Evolutionary conservation across 2,329 filamentous ascomycete genomes (phyloP), one percentile per base, ranked within the genome.

Genomic region (Cladobotryum mycophilum): DNA sequence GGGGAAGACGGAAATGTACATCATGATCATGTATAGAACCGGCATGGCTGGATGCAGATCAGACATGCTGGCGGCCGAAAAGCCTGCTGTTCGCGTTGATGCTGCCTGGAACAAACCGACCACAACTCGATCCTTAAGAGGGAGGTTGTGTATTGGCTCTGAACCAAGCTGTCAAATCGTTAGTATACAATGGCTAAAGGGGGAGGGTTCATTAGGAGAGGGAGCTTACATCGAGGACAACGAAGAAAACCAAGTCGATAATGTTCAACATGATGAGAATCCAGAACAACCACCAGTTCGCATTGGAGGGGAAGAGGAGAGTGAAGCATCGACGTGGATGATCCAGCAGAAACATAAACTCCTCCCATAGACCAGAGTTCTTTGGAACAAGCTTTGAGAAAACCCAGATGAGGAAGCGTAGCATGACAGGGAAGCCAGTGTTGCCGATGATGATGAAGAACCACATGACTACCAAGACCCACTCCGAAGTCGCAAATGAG

Each of bases 1-100:
- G 5, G 92, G 92, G 60, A 96, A 95, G 53, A 96, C 88, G 52
- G 91, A 96, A 55, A 97, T 96, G 69, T 97, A 97, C 93, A 97
- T 97, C 93, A 97, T 97, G 68, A 97, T 85, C 69, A 97, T 75
- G 71, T 96, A 97, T 20, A 90, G 89, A 13, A 95, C 89, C 61
- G 96, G 91, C 52, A 96, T 89, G 3, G 88, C 93, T 1, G 93
- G 91, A 58, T 97, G 91, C 2, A 99, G 74, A 0, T 79, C 71
- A 2, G 86, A 74, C 37, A 97, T 72, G 64, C 86, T 89, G 59
- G 97, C 81, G 30, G 87, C 88, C 1, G 87, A 78, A 62, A 96
- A 96, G 0, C 93, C 92, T 3, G 93, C 92, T 1, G 93, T 97
- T 64, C 93, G 78, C 1, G 92, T 97, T 5, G 89, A 85, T 0